A percentile compares a stretch with the other conserved stretches of the same genome.
phyloP scores from a whole-genome alignment of 768 basidiomycete species.

The Auricularia sp. region DNA sequence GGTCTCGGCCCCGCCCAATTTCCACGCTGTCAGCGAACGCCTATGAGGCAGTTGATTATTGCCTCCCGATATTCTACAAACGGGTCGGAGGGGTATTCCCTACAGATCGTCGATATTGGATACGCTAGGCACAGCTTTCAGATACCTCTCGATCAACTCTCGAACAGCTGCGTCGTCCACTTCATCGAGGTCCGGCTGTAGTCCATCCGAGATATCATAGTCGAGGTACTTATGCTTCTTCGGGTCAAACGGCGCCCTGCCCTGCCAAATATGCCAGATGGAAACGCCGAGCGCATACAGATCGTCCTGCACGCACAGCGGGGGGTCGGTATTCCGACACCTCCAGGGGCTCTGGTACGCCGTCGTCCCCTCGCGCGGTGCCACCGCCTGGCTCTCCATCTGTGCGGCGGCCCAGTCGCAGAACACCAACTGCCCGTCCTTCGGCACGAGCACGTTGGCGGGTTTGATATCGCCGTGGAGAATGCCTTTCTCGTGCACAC shows the following conservation, averaged over 20 bases:
- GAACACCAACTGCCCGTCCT: too few species aligned
- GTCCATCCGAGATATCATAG: not conserved
- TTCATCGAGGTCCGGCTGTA: not conserved
- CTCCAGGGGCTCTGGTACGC: not conserved
- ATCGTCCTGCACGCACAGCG: not conserved
- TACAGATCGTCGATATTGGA: not conserved
- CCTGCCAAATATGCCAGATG: not conserved
- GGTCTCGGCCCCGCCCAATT: too few species aligned
- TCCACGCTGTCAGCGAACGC: too few species aligned
- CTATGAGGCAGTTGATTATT: too few species aligned
- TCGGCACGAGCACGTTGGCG: conserved; percentile 74
- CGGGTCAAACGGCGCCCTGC: not conserved
- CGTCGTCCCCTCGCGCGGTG: too few species aligned
- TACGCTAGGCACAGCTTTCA: not conserved
- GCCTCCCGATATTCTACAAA: too few species aligned
- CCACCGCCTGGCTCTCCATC: too few species aligned
- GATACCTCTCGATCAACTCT: not conserved
- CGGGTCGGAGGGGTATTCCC: too few species aligned
- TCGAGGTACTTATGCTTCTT: not conserved
- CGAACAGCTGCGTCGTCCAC: not conserved
- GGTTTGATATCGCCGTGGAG: conserved; percentile 98
- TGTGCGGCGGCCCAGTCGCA: too few species aligned
- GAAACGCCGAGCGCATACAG: not conserved
- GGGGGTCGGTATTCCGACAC: not conserved
- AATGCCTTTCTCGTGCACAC: conserved; percentile 48